Conservation (phyloP, 495 filamentous ascomycete species). For the Podospora appendiculata region DNA sequence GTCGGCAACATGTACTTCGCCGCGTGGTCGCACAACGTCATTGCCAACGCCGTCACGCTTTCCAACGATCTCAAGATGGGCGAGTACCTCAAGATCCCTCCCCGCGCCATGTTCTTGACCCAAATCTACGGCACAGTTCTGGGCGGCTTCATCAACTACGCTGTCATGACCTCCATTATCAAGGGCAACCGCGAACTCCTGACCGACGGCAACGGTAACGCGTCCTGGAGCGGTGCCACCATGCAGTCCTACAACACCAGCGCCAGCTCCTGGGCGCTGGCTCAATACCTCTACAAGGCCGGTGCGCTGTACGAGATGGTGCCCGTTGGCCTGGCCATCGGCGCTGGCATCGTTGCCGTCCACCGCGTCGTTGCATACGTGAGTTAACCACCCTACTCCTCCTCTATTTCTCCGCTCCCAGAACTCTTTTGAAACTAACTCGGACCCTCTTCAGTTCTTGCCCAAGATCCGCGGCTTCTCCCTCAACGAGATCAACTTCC, state of each 20-base stretch:
- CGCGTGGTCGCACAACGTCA: slow-evolving; percentile 15
- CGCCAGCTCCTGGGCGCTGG: slow-evolving; percentile 34
- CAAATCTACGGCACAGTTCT: slow-evolving; percentile 35
- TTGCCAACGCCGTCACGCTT: slow-evolving; percentile 18
- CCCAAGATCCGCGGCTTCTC: slow-evolving; percentile 30
- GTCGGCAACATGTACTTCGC: slow-evolving; percentile 35
- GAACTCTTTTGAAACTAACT: slow-evolving; percentile 21
- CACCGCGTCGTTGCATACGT: slow-evolving; percentile 36
- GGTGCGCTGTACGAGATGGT: slow-evolving; percentile 33
- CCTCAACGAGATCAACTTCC: slow-evolving; percentile 32
- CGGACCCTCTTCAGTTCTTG: slow-evolving; percentile 22
- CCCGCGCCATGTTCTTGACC: slow-evolving; percentile 32
- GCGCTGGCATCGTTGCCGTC: slow-evolving; percentile 26
- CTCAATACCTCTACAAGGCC: slow-evolving; percentile 30
- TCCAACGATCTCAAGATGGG: slow-evolving; percentile 27
- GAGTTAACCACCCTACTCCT: slow-evolving; percentile 3
- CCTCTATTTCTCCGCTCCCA: neutral
- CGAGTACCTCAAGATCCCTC: slow-evolving; percentile 32
- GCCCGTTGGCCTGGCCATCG: slow-evolving; percentile 39
- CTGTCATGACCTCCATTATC: slow-evolving; percentile 31
- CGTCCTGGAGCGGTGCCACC: slow-evolving; percentile 27
- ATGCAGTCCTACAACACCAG: slow-evolving; percentile 33
- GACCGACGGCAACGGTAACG: slow-evolving; percentile 25
- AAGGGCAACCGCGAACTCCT: slow-evolving; percentile 21
- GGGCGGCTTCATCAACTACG: slow-evolving; percentile 35